Evolutionary conservation across 2,329 filamentous ascomycete genomes (phyloP).

Genomic region (Diaporthe vexans): DNA sequence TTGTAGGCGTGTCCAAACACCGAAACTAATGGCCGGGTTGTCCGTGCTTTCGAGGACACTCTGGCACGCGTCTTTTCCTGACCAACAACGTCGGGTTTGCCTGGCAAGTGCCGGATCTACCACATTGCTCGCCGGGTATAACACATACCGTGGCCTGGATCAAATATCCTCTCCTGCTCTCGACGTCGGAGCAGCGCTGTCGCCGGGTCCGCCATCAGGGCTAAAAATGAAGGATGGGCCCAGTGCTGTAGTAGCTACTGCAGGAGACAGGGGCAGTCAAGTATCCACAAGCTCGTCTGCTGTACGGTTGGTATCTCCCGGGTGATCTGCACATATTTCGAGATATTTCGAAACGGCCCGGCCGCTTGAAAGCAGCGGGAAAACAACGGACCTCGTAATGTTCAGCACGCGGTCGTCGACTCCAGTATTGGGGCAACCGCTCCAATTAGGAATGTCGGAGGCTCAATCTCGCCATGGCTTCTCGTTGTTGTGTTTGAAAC

Average conservation of each 20-base stretch:
- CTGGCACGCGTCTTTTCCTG: not conserved
- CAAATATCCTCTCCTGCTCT: not conserved
- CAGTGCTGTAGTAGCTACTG: slow-evolving; percentile 1
- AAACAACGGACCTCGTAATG: not conserved
- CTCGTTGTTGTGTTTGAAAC: not conserved
- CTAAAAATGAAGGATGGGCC: not conserved
- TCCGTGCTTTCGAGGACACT: not conserved
- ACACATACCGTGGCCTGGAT: not conserved
- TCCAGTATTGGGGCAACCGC: not conserved
- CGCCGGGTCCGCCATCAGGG: too few species aligned
- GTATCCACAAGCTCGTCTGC: not conserved
- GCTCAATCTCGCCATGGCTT: not conserved
- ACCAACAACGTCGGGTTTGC: not conserved
- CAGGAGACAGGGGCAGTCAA: not conserved
- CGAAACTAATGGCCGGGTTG: not conserved
- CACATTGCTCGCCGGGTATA: not conserved
- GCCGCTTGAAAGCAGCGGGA: not conserved
- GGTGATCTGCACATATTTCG: not conserved
- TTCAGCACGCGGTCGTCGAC: not conserved
- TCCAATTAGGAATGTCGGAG: not conserved
- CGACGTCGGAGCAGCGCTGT: not conserved
- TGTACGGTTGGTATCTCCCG: not conserved
- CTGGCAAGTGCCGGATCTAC: not conserved
- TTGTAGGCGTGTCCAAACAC: not conserved
- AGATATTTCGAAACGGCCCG: not conserved